Evolutionary conservation across 345 rosid genomes (phyloP), one percentile per base, ranked within the genome.

Genomic region (Erysimum cheiranthoides): DNA sequence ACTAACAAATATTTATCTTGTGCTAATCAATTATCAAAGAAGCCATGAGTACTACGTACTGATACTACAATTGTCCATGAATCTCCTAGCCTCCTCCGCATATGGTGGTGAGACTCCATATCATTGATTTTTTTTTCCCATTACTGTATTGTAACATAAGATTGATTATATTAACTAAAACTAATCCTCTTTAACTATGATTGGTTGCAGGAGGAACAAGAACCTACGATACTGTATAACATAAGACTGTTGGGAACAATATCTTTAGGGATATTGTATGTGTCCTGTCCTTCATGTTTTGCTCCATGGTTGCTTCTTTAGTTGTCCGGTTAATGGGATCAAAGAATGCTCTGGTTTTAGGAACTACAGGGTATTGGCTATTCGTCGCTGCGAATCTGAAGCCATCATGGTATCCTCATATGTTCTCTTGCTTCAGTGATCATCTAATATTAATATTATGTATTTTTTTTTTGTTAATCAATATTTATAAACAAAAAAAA

Each of bases 181-280:
- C 13, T 47, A 6, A 52, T 11, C 17, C 13, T 67, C 28, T n/a
- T n/a, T 21, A 21, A 21, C 1, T 21, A 21, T 21, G 25, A 21
- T 21, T 21, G 25, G 25, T 7, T 67, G 46, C 36, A 52, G 72
- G 61, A 68, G 10, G 32, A 27, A 66, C 43, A n/a, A 14, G 42
- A 64, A 46, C 27, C 14, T 32, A 66, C 43, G 28, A 25, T 36
- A 36, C 16, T n/a, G n/a, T n/a, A n/a, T n/a, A n/a, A n/a, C n/a
- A n/a, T n/a, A n/a, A n/a, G n/a, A n/a, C n/a, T n/a, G n/a, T 73
- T 93, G 90, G 98, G 97, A 38, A 90, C 94, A 59, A 88, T 87
- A 53, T 90, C 98, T 30, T 81, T 93, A 0, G 98, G 98, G 76
- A 91, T 93, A 82, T 74, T 91, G 74, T 93, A 90, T 71, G 82